A percentile compares a stretch with the other conserved stretches of the same genome.
These are phyloP conservation scores for Excoecaria agallocha DNA, from an alignment of 345 rosid genomes.

Conservation along the genomic window DNA sequence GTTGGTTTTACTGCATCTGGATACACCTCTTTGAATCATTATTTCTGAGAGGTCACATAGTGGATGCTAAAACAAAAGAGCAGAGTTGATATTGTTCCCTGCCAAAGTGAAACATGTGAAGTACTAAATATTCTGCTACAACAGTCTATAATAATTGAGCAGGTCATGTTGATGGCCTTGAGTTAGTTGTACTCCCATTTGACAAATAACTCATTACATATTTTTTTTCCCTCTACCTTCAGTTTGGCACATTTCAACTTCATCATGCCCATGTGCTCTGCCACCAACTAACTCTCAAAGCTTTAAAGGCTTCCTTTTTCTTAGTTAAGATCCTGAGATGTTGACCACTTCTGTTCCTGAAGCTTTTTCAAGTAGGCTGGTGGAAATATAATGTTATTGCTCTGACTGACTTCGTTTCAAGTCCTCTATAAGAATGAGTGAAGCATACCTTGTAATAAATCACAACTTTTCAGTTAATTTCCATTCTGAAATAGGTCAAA, in stretches of 20 bases:
- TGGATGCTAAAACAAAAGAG: constrained; percentile 68
- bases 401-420: not conserved
- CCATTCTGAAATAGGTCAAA: not conserved
- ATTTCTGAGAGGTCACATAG: constrained; percentile 75
- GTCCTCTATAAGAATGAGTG: not conserved
- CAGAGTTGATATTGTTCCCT: constrained; percentile 57
- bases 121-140: constrained; percentile 54
- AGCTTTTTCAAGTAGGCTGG: not conserved
- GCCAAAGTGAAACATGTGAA: constrained; percentile 51
- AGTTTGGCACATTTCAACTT: not conserved
- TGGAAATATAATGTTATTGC: not conserved
- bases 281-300: not conserved
- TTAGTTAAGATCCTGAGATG: not conserved
- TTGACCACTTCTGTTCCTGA: not conserved
- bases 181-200: not conserved
- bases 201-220: not conserved
- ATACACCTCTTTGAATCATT: constrained; percentile 69
- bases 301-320: not conserved
- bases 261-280: not conserved
- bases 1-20: constrained; percentile 52
- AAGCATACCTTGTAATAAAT: not conserved
- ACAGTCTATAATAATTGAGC: constrained; percentile 1
- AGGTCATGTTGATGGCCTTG: constrained; percentile 9
- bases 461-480: not conserved
- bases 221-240: not conserved